Conservation (phyloP, 441 rosid species). For the Breynia disticha region DNA sequence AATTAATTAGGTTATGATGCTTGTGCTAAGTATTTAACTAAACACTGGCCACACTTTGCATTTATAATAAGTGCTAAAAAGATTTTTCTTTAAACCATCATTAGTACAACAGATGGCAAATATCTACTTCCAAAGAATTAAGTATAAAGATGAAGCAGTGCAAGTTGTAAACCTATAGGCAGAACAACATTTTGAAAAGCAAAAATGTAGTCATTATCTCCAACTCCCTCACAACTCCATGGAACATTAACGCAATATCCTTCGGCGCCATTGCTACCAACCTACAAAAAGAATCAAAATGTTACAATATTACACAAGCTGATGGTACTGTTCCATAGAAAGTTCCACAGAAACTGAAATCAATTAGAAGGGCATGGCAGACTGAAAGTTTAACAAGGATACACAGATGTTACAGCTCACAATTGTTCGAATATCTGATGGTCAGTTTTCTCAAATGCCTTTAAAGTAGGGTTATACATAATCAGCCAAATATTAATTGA, state of each 20-base stretch:
- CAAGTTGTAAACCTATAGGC: conserved; percentile 66
- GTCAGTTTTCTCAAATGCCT: too few relatives aligned
- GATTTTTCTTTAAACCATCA: neutral
- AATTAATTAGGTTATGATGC: too few relatives aligned
- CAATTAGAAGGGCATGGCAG: too few relatives aligned
- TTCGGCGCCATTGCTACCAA: conserved; percentile 81
- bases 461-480: too few relatives aligned
- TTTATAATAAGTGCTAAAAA: too few relatives aligned
- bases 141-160: neutral
- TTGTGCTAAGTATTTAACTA: too few relatives aligned
- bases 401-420: too few relatives aligned
- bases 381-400: too few relatives aligned
- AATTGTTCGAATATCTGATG: too few relatives aligned
- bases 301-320: neutral
- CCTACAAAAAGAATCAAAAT: conserved; percentile 29
- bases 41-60: too few relatives aligned
- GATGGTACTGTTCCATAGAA: neutral
- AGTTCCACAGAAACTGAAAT: too few relatives aligned
- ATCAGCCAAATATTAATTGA: too few relatives aligned
- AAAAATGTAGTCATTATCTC: conserved; percentile 83
- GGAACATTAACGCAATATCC: conserved; percentile 93
- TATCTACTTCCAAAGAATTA: neutral
- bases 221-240: conserved; percentile 91
- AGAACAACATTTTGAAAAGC: conserved; percentile 84
- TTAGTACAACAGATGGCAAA: neutral